Percentiles rank a stretch among this genome's conserved stretches.
Conservation (phyloP, 495 filamentous ascomycete species). For the Aspergillus leporis region DNA sequence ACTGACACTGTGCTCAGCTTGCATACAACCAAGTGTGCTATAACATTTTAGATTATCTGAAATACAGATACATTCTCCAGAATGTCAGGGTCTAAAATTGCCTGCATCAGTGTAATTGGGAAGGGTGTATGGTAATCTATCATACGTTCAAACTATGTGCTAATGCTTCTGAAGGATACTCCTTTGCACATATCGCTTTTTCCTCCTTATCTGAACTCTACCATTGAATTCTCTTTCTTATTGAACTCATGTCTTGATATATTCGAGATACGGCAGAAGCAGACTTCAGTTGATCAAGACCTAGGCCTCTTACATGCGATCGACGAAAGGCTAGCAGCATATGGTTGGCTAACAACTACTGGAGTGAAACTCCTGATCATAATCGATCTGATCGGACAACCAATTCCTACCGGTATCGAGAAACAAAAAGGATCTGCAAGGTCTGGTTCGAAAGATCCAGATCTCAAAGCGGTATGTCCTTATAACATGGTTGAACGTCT, state of each 20-base stretch:
- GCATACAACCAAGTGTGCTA: neutral
- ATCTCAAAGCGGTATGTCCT: slow-evolving; percentile 69
- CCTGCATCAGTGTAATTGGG: slow-evolving; percentile 90
- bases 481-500: neutral
- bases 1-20: too few relatives aligned
- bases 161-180: slow-evolving; percentile 68
- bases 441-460: slow-evolving; percentile 71
- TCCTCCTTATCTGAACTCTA: slow-evolving; percentile 64
- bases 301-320: slow-evolving; percentile 88
- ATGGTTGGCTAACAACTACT: slow-evolving; percentile 97
- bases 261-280: slow-evolving; percentile 77
- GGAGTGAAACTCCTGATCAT: slow-evolving; percentile 85
- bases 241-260: slow-evolving; percentile 90
- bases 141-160: slow-evolving; percentile 1
- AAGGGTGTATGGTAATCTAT: slow-evolving; percentile 64
- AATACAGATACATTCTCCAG: slow-evolving; percentile 1
- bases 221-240: slow-evolving; percentile 86
- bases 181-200: slow-evolving; percentile 92
- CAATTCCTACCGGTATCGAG: slow-evolving; percentile 23
- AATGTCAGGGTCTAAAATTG: slow-evolving; percentile 57
- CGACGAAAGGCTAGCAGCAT: slow-evolving; percentile 87
- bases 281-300: slow-evolving; percentile 70
- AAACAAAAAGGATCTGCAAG: slow-evolving; percentile 36
- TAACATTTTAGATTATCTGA: neutral
- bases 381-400: slow-evolving; percentile 77